Conservation (phyloP, 805 yeast species). For the Metschnikowia cerradonensis region DNA sequence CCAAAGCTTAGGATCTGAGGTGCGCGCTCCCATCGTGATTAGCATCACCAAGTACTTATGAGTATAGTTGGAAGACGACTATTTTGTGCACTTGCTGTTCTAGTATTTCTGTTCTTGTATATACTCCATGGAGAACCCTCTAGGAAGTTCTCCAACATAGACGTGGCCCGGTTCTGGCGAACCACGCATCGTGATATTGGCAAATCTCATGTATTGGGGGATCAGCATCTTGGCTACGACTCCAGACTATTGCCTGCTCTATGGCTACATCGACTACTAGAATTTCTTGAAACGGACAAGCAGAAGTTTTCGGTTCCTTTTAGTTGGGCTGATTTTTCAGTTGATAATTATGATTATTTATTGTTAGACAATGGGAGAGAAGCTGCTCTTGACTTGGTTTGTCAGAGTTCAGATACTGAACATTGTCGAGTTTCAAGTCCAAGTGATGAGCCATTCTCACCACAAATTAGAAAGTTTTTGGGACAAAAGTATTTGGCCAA, state of each 20-base stretch:
- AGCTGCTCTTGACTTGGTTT: neutral
- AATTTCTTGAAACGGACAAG: neutral
- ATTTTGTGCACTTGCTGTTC: neutral
- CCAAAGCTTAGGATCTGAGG: neutral
- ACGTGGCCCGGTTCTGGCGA: slow-evolving; percentile 5
- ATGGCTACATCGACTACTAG: neutral
- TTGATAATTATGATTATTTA: neutral
- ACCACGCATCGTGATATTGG: slow-evolving; percentile 14
- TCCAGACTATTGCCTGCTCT: slow-evolving; percentile 3
- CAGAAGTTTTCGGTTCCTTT: neutral
- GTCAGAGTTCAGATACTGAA: neutral
- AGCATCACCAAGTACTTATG: neutral
- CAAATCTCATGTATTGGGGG: neutral
- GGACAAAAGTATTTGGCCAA: neutral
- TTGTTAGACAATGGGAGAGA: neutral
- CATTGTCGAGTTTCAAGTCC: neutral
- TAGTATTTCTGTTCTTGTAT: neutral
- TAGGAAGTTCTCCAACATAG: neutral
- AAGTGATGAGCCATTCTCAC: neutral
- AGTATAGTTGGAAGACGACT: neutral
- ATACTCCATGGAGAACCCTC: neutral
- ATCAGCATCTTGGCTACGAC: neutral
- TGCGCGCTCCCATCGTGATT: neutral
- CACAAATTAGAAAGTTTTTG: neutral
- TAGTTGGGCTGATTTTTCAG: neutral